Percentiles rank a stretch among this genome's conserved stretches.
Evolutionary conservation across 2,329 filamentous ascomycete genomes (phyloP).

Genomic region (Colletotrichum brevisporum): DNA sequence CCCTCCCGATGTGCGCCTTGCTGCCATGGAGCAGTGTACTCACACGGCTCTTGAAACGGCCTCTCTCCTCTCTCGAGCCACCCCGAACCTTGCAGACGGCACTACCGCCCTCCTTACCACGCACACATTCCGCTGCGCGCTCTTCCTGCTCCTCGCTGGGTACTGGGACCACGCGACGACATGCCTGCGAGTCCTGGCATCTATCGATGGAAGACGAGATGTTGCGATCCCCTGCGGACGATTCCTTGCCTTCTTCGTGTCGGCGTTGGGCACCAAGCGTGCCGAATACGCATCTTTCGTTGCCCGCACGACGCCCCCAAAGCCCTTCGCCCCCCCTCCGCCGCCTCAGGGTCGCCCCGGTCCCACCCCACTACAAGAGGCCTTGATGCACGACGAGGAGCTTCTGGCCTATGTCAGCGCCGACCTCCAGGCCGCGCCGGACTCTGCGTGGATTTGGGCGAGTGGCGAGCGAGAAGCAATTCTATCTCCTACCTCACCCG

Average conservation of each 20-base stretch:
- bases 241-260: slow-evolving; percentile 85
- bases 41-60: slow-evolving; percentile 84
- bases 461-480: slow-evolving; percentile 66
- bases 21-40: slow-evolving; percentile 84
- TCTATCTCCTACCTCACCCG: slow-evolving; percentile 38
- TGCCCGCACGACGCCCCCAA: slow-evolving; percentile 51
- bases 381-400: slow-evolving; percentile 80
- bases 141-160: slow-evolving; percentile 83
- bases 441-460: slow-evolving; percentile 88
- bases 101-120: slow-evolving; percentile 83
- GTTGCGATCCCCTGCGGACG: slow-evolving; percentile 85
- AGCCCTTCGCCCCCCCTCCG: slow-evolving; percentile 47
- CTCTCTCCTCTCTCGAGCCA: slow-evolving; percentile 77
- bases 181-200: slow-evolving; percentile 79
- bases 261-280: slow-evolving; percentile 71
- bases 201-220: slow-evolving; percentile 79
- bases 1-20: slow-evolving; percentile 73
- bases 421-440: slow-evolving; percentile 85
- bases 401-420: slow-evolving; percentile 88
- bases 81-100: slow-evolving; percentile 72
- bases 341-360: slow-evolving; percentile 43
- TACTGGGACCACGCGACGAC: slow-evolving; percentile 80
- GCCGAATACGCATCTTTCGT: slow-evolving; percentile 58
- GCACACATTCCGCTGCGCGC: slow-evolving; percentile 88
- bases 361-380: slow-evolving; percentile 51